These are phyloP conservation scores for Fragaria iinumae DNA, from an alignment of 306 rosid genomes.

Conservation along the genomic window DNA sequence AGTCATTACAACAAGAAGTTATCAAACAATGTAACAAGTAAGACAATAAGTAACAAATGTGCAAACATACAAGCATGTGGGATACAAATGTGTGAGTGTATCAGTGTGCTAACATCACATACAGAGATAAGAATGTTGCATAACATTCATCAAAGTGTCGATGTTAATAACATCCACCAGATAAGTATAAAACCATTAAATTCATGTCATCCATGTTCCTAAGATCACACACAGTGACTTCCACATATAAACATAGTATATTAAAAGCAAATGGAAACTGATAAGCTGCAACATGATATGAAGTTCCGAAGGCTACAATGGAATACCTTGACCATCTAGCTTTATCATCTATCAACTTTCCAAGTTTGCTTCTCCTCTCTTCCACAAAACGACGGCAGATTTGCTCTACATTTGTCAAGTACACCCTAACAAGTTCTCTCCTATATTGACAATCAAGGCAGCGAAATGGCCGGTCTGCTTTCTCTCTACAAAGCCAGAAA, in stretches of 20 bases:
- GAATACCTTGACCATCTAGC: constrained; percentile 95
- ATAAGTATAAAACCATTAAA: background rate
- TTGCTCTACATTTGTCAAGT: constrained; percentile 95
- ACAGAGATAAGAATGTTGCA: background rate
- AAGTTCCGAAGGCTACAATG: constrained; percentile 20
- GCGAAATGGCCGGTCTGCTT: constrained; percentile 90
- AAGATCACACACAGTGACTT: background rate
- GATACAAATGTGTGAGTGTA: background rate
- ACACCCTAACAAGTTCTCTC: constrained; percentile 99
- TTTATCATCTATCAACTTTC: constrained; percentile 89
- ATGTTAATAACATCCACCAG: background rate
- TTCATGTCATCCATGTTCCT: background rate
- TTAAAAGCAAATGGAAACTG: background rate
- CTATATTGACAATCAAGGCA: constrained; percentile 98
- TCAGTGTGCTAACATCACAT: background rate
- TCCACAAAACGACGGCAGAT: constrained; percentile 97
- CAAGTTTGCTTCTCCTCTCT: constrained; percentile 89
- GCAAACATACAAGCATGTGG: constrained; percentile 3
- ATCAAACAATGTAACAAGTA: constrained; percentile 15
- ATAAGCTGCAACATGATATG: constrained; percentile 6
- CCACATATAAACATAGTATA: background rate
- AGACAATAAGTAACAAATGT: background rate
- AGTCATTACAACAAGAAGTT: constrained; percentile 19
- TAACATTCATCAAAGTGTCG: background rate
- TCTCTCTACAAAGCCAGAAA: constrained; percentile 72